Percentiles rank a stretch among this genome's conserved stretches.
Conservation (phyloP, 2,329 filamentous ascomycete species). For the Ophiostoma montium region DNA sequence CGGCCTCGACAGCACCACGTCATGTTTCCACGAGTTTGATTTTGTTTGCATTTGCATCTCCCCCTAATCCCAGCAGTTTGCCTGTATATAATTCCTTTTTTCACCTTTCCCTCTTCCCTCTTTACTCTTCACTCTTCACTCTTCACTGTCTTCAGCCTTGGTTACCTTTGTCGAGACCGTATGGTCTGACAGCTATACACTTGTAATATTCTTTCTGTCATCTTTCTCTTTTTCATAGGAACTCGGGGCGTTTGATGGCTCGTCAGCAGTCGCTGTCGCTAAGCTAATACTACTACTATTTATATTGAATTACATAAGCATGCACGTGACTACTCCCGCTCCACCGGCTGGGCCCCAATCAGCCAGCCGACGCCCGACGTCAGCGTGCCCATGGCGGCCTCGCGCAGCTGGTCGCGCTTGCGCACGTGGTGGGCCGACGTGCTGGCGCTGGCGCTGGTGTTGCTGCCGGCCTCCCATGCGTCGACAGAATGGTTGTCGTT, state of each 20-base stretch:
- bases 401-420: slow-evolving; percentile 58
- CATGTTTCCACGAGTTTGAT: slow-evolving; percentile 1
- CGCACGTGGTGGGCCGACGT: slow-evolving; percentile 27
- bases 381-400: slow-evolving; percentile 52
- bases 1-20: no score
- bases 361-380: slow-evolving; percentile 56
- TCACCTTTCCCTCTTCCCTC: not conserved
- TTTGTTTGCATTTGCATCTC: not conserved
- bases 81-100: slow-evolving; percentile 5
- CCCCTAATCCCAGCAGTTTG: not conserved
- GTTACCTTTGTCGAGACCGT: not conserved
- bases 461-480: slow-evolving; percentile 6
- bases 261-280: not conserved
- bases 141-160: not conserved
- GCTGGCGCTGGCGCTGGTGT: slow-evolving; percentile 5
- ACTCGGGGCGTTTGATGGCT: slow-evolving; percentile 5
- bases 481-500: no score
- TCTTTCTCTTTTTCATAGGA: not conserved
- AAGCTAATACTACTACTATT: no score
- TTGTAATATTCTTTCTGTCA: not conserved
- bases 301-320: not conserved
- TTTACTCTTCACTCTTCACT: not conserved
- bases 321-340: not conserved
- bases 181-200: not conserved
- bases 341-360: slow-evolving; percentile 38